These are phyloP conservation scores for Emergomyces africanus DNA, from an alignment of 2,329 filamentous ascomycete species.

Conservation along the genomic window DNA sequence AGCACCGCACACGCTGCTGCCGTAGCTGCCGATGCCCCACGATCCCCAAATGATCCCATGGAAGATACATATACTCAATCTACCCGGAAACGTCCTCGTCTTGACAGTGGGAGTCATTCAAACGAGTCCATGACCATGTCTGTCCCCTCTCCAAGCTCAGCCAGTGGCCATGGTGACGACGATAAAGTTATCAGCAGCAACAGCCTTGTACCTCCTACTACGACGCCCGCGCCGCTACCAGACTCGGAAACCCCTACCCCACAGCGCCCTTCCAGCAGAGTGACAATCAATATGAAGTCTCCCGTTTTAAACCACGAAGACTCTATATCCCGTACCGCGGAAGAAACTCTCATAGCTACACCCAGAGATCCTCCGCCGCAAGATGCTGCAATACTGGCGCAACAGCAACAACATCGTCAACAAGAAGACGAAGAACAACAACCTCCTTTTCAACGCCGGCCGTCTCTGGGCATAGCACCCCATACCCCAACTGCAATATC, in stretches of 20 bases:
- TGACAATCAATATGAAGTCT: conserved; percentile 37
- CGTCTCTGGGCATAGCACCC: conserved; percentile 1
- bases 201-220: conserved; percentile 5
- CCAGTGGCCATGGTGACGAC: neutral
- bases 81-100: conserved; percentile 35
- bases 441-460: neutral
- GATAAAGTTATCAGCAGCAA: neutral
- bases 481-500: conserved; percentile 23
- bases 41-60: conserved; percentile 24
- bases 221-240: conserved; percentile 9
- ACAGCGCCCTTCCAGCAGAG: conserved; percentile 29
- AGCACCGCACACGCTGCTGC: conserved; percentile 26
- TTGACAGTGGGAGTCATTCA: conserved; percentile 31
- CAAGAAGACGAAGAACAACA: neutral
- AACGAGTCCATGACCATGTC: conserved; percentile 25
- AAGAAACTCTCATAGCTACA: conserved; percentile 2
- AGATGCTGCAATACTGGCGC: conserved; percentile 3
- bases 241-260: conserved; percentile 16
- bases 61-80: conserved; percentile 27
- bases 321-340: conserved; percentile 11
- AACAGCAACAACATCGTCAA: neutral
- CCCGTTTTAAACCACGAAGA: conserved; percentile 12
- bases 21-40: conserved; percentile 14
- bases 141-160: conserved; percentile 12
- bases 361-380: neutral